Base-by-base conservation (phyloP, 345 rosid species). In the Jatropha curcas region DNA sequence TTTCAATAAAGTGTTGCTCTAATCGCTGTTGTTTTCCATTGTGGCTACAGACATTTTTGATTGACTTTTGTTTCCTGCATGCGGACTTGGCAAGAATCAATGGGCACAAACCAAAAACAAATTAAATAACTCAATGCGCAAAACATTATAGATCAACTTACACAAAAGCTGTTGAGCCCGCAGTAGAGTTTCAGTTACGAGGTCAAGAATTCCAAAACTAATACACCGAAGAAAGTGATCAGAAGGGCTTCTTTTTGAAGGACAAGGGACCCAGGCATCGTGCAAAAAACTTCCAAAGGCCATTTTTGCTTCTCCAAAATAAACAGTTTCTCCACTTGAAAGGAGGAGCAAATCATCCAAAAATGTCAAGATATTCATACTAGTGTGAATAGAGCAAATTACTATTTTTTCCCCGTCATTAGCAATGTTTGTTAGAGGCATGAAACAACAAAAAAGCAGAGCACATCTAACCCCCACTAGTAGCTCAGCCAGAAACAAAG, bases 211-310 rank as follows among this genome's bases (percentile, higher is more conserved):
- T 64, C 85, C 94, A 0, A 90, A 82, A 84, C 84, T 86, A 37
- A 88, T 81, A 71, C 89, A 86, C 24, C 86, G 78, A 41, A 90
- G 81, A 74, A 86, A 90, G 76, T 90, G 94, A 71, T 90, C 94
- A 0, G 90, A 86, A 75, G 90, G 90, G 76, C 86, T 90, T 76
- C 92, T 86, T 70, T 83, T 85, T 52, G 64, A 73, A 22, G 94
- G 94, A 73, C 94, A 90, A 11, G 89, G 89, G 43, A 88, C 88
- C 52, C 92, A 92, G 1, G 86, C 87, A 65, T 90, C 88, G n/a
- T 11, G 88, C 86, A 60, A 88, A 90, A 82, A 90, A 90, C 94
- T 86, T 73, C 66, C 14, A 79, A 41, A 33, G 86, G 86, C 86
- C 60, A 43, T 45, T 56, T 80, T 76, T 16, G 77, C 73, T 9